A percentile compares a stretch with the other conserved stretches of the same genome.
phyloP scores from a whole-genome alignment of 257 asterid species.

The Capsicum baccatum region DNA sequence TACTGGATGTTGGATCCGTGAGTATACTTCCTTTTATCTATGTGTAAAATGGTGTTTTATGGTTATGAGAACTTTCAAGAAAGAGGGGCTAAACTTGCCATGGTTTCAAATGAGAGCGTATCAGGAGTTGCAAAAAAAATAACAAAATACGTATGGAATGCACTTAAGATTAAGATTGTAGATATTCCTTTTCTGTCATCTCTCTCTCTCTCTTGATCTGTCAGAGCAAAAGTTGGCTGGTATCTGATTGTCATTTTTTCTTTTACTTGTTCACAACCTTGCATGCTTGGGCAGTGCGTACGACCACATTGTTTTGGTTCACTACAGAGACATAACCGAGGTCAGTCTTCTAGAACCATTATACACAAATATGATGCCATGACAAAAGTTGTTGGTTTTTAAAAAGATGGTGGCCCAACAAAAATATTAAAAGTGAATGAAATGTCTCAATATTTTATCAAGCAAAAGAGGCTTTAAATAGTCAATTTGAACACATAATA shows the following conservation, averaged over 20 bases:
- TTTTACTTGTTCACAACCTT: slow-evolving; percentile 25
- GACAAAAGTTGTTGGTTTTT: not conserved
- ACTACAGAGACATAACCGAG: slow-evolving; percentile 73
- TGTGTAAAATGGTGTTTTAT: slow-evolving; percentile 19
- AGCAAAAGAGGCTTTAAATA: too few relatives aligned
- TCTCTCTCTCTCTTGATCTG: slow-evolving; percentile 7
- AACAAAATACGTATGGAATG: not conserved
- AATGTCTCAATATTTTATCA: too few relatives aligned
- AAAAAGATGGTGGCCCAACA: too few relatives aligned
- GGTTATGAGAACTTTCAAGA: not conserved
- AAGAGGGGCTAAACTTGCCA: not conserved
- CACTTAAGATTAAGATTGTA: not conserved
- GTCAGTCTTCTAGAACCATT: slow-evolving; percentile 47
- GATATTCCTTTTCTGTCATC: not conserved
- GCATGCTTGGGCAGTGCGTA: slow-evolving; percentile 52
- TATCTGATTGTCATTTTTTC: slow-evolving; percentile 14
- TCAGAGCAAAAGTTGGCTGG: slow-evolving; percentile 2
- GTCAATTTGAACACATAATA: too few relatives aligned
- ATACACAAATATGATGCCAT: slow-evolving; percentile 29
- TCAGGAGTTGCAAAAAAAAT: slow-evolving; percentile 1
- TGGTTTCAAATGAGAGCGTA: not conserved
- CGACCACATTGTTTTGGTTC: slow-evolving; percentile 81
- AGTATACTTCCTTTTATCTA: slow-evolving; percentile 42
- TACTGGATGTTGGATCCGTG: slow-evolving; percentile 96
- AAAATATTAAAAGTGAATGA: too few relatives aligned